A percentile compares a stretch with the other conserved stretches of the same genome.
Conservation (phyloP, 139 green algal genomes). For the Chlorella sp. region DNA sequence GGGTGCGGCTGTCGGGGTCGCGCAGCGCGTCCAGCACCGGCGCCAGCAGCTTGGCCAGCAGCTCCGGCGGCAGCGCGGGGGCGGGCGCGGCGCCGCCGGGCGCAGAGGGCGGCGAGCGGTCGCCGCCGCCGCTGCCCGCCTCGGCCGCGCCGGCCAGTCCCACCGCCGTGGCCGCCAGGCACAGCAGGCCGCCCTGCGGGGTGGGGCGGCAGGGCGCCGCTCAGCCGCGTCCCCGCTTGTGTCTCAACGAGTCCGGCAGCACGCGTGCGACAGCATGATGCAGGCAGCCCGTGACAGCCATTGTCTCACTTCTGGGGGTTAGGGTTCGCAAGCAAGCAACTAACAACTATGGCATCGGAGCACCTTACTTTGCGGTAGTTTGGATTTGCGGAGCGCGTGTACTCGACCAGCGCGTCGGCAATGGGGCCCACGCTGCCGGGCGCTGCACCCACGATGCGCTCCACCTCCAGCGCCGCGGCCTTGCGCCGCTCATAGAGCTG, state of each 20-base stretch:
- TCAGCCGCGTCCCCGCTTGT: conserved; percentile 48
- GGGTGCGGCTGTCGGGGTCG: conserved; percentile 84
- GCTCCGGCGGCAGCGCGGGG: conserved; percentile 10
- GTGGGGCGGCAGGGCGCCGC: conserved; percentile 79
- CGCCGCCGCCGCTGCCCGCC: too few relatives aligned
- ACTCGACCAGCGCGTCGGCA: conserved; percentile 4
- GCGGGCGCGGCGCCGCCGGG: background rate
- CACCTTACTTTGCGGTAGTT: conserved; percentile 13
- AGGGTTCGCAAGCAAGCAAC: background rate
- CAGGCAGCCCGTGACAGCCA: background rate
- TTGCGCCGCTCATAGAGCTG: conserved; percentile 96
- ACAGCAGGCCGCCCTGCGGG: conserved; percentile 93
- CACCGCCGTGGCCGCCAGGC: conserved; percentile 90
- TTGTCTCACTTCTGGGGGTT: background rate
- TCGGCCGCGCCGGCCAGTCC: conserved; percentile 77
- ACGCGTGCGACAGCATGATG: background rate
- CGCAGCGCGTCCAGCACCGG: conserved; percentile 85
- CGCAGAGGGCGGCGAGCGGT: too few relatives aligned
- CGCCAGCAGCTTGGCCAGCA: conserved; percentile 78
- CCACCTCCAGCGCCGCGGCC: conserved; percentile 71
- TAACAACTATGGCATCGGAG: background rate
- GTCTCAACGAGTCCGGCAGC: background rate
- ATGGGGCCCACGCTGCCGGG: conserved; percentile 65
- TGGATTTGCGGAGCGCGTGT: conserved; percentile 38
- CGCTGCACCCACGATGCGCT: conserved; percentile 54